Percentiles rank a stretch among this genome's conserved stretches.
phyloP scores from a whole-genome alignment of 2,329 filamentous ascomycete species.

The Pseudomassariella vexata region DNA sequence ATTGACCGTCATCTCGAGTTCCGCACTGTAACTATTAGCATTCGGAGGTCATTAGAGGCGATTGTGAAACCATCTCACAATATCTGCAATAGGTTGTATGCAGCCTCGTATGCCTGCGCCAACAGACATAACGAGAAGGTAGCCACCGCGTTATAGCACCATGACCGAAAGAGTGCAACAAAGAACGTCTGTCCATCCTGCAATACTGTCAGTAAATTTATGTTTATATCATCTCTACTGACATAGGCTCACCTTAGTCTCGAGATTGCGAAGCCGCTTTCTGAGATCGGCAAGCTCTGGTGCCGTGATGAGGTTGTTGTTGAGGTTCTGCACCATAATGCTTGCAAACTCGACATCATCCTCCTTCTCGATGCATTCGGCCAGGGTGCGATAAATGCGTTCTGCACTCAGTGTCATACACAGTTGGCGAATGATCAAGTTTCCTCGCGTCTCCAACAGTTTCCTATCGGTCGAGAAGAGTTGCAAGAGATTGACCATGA shows the following conservation, averaged over 20 bases:
- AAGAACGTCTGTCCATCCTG: slow-evolving; percentile 94
- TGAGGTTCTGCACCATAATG: slow-evolving; percentile 98
- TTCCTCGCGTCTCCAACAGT: slow-evolving; percentile 85
- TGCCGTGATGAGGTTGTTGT: slow-evolving; percentile 97
- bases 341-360: slow-evolving; percentile 98
- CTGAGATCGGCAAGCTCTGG: slow-evolving; percentile 88
- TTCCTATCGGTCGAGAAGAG: slow-evolving; percentile 92
- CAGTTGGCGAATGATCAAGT: slow-evolving; percentile 91
- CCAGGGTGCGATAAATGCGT: slow-evolving; percentile 89
- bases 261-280: slow-evolving; percentile 83
- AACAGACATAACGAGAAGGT: slow-evolving; percentile 94
- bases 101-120: slow-evolving; percentile 96
- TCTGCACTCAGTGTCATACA: slow-evolving; percentile 91
- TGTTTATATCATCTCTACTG: background rate
- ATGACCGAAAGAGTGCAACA: slow-evolving; percentile 87
- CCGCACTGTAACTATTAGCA: slow-evolving; percentile 56
- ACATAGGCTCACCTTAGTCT: slow-evolving; percentile 67
- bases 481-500: slow-evolving; percentile 95
- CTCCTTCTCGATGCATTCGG: slow-evolving; percentile 94
- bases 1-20: slow-evolving; percentile 97
- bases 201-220: slow-evolving; percentile 5
- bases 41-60: background rate
- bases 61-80: slow-evolving; percentile 54
- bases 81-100: slow-evolving; percentile 90
- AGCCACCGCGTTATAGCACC: slow-evolving; percentile 97